phyloP scores from a whole-genome alignment of 1,284 basidiomycete species.

The Schizophyllum commune region DNA sequence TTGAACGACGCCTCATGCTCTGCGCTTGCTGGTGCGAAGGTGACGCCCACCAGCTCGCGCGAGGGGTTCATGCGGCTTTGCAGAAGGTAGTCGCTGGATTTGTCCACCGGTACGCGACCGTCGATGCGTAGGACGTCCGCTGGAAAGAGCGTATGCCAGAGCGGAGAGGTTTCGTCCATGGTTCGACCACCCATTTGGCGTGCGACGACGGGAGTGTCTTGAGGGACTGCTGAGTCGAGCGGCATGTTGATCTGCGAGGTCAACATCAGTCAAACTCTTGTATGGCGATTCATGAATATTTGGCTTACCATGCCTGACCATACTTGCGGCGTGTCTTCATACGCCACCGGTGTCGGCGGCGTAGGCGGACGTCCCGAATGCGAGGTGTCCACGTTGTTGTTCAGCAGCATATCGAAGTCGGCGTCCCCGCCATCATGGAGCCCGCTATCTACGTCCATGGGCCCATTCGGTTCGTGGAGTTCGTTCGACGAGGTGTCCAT shows the following conservation, averaged over 20 bases:
- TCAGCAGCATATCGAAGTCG: slow-evolving; percentile 79
- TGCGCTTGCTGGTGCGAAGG: slow-evolving; percentile 49
- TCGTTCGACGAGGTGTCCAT: neutral
- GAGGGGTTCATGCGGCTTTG: slow-evolving; percentile 66
- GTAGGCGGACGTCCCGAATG: slow-evolving; percentile 6
- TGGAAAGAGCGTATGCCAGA: slow-evolving; percentile 73
- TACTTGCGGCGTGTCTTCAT: slow-evolving; percentile 48
- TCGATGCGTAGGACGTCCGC: slow-evolving; percentile 59
- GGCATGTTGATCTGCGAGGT: slow-evolving; percentile 63
- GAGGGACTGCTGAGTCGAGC: slow-evolving; percentile 57
- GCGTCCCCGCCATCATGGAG: slow-evolving; percentile 52
- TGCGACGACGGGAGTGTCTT: slow-evolving; percentile 58
- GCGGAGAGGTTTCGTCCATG: slow-evolving; percentile 43
- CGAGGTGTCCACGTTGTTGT: slow-evolving; percentile 42
- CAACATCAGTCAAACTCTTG: slow-evolving; percentile 9
- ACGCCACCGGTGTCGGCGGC: slow-evolving; percentile 30
- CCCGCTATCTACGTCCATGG: slow-evolving; percentile 32
- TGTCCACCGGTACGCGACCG: slow-evolving; percentile 74
- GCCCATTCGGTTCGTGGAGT: slow-evolving; percentile 29
- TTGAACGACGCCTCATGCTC: slow-evolving; percentile 45
- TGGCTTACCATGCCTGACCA: slow-evolving; percentile 65
- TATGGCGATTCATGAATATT: slow-evolving; percentile 9
- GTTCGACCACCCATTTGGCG: slow-evolving; percentile 64
- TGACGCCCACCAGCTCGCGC: slow-evolving; percentile 77
- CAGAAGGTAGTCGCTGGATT: slow-evolving; percentile 66